Evolutionary conservation across 176 grass and related monocot genomes (phyloP).

Genomic region (Metroxylon sagu): DNA sequence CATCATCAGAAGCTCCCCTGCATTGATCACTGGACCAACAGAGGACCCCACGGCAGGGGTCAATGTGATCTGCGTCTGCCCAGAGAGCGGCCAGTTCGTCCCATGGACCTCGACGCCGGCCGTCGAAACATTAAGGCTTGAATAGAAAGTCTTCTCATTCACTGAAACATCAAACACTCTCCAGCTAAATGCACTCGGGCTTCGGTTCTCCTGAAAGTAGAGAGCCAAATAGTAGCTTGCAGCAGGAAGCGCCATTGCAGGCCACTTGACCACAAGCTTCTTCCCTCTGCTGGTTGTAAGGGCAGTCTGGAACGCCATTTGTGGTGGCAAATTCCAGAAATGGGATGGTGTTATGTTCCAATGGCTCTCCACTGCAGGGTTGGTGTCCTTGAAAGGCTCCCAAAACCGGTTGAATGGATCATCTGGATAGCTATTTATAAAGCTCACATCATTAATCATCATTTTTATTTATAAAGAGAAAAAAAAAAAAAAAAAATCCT

Average conservation of each 20-base stretch:
- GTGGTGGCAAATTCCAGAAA: slow-evolving; percentile 82
- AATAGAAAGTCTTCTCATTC: slow-evolving; percentile 58
- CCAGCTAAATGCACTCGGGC: slow-evolving; percentile 49
- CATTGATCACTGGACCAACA: slow-evolving; percentile 87
- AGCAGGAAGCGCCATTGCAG: slow-evolving; percentile 38
- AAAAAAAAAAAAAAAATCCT: too few species aligned
- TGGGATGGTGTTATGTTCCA: slow-evolving; percentile 31
- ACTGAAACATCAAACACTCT: slow-evolving; percentile 62
- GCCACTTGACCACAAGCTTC: slow-evolving; percentile 54
- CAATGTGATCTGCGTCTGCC: slow-evolving; percentile 50
- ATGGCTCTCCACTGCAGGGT: slow-evolving; percentile 40
- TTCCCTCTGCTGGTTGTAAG: slow-evolving; percentile 37
- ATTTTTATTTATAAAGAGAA: too few species aligned
- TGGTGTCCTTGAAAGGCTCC: slow-evolving; percentile 45
- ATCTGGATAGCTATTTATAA: slow-evolving; percentile 43
- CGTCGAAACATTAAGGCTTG: slow-evolving; percentile 68
- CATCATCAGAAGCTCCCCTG: slow-evolving; percentile 64
- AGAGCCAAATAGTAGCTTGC: slow-evolving; percentile 80
- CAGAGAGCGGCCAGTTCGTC: slow-evolving; percentile 47
- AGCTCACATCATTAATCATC: slow-evolving; percentile 7
- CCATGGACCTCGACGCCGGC: slow-evolving; percentile 50
- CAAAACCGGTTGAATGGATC: slow-evolving; percentile 76
- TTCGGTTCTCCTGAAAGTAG: slow-evolving; percentile 84
- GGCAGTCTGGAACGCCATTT: slow-evolving; percentile 39
- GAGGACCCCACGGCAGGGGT: slow-evolving; percentile 39